Evolutionary conservation across 257 asterid species (phyloP), one percentile per base, ranked within the genome.

Genomic region (Nicotiana otophora): DNA sequence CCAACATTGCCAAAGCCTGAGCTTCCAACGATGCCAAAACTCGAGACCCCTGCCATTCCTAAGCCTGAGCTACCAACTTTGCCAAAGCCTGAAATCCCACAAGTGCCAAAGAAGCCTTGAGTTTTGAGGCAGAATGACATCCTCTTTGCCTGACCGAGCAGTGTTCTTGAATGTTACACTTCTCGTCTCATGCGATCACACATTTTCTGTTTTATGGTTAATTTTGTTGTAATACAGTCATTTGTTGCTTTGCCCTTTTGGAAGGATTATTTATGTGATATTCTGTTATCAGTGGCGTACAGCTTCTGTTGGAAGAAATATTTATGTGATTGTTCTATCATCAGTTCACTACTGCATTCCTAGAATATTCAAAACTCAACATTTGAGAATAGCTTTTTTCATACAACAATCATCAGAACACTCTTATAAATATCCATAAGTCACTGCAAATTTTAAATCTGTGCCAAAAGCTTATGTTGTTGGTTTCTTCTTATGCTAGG

Each of bases 11-110:
- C 58, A 53, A 78, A 83, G 31, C 86, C 84, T 2, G 86, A 88
- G 39, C 30, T 0, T 60, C 86, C 88, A 9, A 48, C 26, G 0
- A 0, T 88, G 53, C 85, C 84, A 3, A 85, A 81, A 34, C 86
- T 83, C 0, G 82, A 85, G 15, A 6, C 69, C 0, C 58, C 78
- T 20, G 2, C 10, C 58, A 70, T 20, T 20, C 87, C 86, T 4
- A 70, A 42, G 12, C 82, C 14, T 0, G 68, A n/a, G 46, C 33
- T 5, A 10, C 88, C 85, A 4, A 85, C 34, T 39, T n/a, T 70
- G 1, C n/a, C 88, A 70, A 34, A 68, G 1, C 54, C 30, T 19
- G 77, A 68, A 36, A 36, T 36, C 9, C 54, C 54, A 34, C 54
- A 68, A n/a, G 31, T 68, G 81, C 69, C 31, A 12, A 30, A 48